phyloP scores from a whole-genome alignment of 345 rosid species.

The Sonneratia alba region DNA sequence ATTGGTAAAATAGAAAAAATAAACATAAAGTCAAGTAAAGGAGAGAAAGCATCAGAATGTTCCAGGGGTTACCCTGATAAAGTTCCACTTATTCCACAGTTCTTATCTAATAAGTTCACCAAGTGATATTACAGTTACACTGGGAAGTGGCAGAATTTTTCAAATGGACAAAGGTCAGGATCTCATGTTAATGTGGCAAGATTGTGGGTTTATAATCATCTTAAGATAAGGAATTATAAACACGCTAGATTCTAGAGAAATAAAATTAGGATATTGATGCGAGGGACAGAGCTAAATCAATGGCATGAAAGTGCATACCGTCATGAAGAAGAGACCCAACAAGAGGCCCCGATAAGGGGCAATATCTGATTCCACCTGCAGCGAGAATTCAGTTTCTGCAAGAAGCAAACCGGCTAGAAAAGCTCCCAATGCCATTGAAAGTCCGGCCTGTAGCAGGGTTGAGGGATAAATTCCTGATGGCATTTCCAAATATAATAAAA shows the following conservation, averaged over 20 bases:
- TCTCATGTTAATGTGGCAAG: not conserved
- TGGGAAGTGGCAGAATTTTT: not conserved
- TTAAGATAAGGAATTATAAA: not conserved
- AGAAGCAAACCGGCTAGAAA: constrained; percentile 98
- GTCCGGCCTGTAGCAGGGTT: constrained; percentile 67
- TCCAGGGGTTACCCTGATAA: not conserved
- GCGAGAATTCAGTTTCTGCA: constrained; percentile 98
- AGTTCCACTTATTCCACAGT: not conserved
- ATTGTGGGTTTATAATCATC: not conserved
- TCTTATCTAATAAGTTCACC: not conserved
- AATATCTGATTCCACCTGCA: constrained; percentile 98
- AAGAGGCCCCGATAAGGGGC: constrained; percentile 99
- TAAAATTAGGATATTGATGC: not conserved
- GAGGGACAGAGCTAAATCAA: constrained; percentile 6
- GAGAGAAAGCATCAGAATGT: not conserved
- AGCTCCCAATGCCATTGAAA: constrained; percentile 98
- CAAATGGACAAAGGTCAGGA: not conserved
- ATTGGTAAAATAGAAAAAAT: not conserved
- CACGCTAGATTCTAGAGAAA: not conserved
- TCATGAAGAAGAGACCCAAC: constrained; percentile 99
- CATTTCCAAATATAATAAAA: not conserved
- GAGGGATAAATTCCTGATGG: not conserved
- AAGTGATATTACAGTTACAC: not conserved
- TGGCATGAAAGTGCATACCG: constrained; percentile 38
- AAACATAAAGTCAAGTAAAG: not conserved